Evolutionary conservation across 2,329 filamentous ascomycete species (phyloP), one percentile per base, ranked within the genome.

Genomic region (Colletotrichum orchidophilum): DNA sequence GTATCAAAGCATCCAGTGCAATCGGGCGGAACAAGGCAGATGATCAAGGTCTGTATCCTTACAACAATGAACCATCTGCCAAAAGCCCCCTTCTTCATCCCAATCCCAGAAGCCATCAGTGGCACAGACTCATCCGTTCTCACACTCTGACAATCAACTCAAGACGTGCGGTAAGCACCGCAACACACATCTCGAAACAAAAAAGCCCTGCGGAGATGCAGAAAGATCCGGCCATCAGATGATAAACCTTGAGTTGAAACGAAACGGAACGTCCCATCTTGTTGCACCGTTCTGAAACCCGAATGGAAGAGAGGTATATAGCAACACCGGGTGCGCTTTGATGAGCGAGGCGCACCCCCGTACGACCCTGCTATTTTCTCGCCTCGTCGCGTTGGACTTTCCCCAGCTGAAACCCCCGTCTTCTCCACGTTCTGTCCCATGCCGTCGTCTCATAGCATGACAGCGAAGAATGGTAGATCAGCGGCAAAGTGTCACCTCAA

Each of bases 291-390:
- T 33, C 27, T 70, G 50, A 67, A 67, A 67, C 65, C 15, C 35
- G 27, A 54, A 63, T 39, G 27, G 55, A 15, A 54, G 13, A 18
- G 7, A 26, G 15, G 29, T 18, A n/a, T 60, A 18, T 29, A 33
- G 3, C 13, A 29, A 42, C 46, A 21, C 31, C 8, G 15, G n/a
- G 29, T 42, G 8, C 8, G 60, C 42, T 64, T 52, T 68, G 63
- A 57, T 61, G 49, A 50, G 49, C 63, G 67, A 70, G 55, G 67
- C 39, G 18, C 35, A 67, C 55, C 55, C 67, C 35, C 27, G 49
- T 39, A 3, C 39, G 15, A 46, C 39, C 39, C 4, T 11, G 8
- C 11, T n/a, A n/a, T 21, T 46, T 46, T 50, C 24, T 35, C 27
- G 49, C 4, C 21, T 7, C 18, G 39, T 66, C 39, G 29, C 9